Evolutionary conservation across 2,329 filamentous ascomycete genomes (phyloP), one percentile per base, ranked within the genome.

Genomic region (Karstenula rhodostoma): DNA sequence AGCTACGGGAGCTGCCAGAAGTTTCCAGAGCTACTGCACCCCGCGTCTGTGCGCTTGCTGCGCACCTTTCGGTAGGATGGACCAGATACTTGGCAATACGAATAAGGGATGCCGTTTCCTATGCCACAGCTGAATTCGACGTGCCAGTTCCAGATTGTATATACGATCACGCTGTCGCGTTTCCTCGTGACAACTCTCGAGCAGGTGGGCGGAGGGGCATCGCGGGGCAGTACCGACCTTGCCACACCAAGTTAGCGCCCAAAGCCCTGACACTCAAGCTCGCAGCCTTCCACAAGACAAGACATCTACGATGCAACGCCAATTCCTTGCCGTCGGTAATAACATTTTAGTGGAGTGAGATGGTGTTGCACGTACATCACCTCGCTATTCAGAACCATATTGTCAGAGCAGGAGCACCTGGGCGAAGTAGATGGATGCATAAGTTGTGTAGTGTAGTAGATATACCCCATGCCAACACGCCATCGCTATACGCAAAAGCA

Each of bases 1-100:
- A 65, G 67, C 58, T 55, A 44, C 40, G 37, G 59, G 65, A 71
- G 66, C 67, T 72, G 60, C 73, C 69, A 76, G 73, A 76, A 76
- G 59, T 71, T 76, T 76, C 73, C 60, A 75, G 56, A 67, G 64
- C 64, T 65, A 61, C 44, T 15, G 35, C 37, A 44, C 19, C 19
- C 15, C 33, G 22, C 48, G 56, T 59, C 58, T 48, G 58, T 60
- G 58, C 58, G 40, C 43, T 49, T 27, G 46, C 27, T 23, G 15
- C 40, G 37, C 23, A 40, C n/a, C 15, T 23, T 27, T 13, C 48
- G 37, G 15, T 7, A 15, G 8, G 27, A 6, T 32, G 27, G 8
- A 3, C 15, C 10, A 10, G 27, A 33, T 15, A 19, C 27, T 33
- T 19, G 27, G n/a, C 13, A 6, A 32, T 33, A 22, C 9, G n/a